These are phyloP conservation scores for Wickerhamomyces mucosus DNA, from an alignment of 805 yeast genomes.

Conservation along the genomic window DNA sequence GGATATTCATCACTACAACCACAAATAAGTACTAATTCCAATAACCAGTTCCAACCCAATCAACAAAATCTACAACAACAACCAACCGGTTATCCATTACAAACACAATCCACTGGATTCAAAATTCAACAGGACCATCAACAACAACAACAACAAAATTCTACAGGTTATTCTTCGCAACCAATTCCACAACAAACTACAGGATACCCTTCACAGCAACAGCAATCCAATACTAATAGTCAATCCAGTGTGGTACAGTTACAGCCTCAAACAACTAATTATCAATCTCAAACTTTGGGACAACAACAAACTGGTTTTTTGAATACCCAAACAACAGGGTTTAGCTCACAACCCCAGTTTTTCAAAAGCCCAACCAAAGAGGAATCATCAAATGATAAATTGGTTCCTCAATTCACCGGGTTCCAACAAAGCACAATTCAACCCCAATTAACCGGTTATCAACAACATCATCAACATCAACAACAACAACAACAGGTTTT, in stretches of 20 bases:
- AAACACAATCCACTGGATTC: conserved; percentile 8
- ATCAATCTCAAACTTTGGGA: neutral
- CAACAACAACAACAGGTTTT: too few relatives aligned
- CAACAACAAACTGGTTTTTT: conserved; percentile 25
- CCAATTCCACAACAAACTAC: conserved; percentile 10
- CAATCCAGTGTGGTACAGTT: too few relatives aligned
- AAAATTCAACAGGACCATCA: conserved; percentile 6
- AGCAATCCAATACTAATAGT: conserved; percentile 3
- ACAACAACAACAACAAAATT: conserved; percentile 7
- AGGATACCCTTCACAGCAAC: conserved; percentile 2
- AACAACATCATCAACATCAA: conserved; percentile 17
- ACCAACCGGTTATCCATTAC: conserved; percentile 1
- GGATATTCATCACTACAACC: too few relatives aligned
- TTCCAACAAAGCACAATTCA: conserved; percentile 11
- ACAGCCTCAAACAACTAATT: conserved; percentile 17
- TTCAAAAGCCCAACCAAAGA: too few relatives aligned
- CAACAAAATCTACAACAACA: conserved; percentile 1
- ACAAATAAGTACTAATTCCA: too few relatives aligned
- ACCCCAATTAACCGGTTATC: conserved; percentile 15
- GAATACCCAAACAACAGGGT: conserved; percentile 21
- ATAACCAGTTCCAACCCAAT: conserved; percentile 1
- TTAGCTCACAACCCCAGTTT: too few relatives aligned
- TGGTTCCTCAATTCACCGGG: neutral
- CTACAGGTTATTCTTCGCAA: conserved; percentile 21
- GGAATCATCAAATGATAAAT: too few relatives aligned